A percentile compares a stretch with the other conserved stretches of the same genome.
phyloP scores from a whole-genome alignment of 495 filamentous ascomycete genomes.

The Neurospora discreta region DNA sequence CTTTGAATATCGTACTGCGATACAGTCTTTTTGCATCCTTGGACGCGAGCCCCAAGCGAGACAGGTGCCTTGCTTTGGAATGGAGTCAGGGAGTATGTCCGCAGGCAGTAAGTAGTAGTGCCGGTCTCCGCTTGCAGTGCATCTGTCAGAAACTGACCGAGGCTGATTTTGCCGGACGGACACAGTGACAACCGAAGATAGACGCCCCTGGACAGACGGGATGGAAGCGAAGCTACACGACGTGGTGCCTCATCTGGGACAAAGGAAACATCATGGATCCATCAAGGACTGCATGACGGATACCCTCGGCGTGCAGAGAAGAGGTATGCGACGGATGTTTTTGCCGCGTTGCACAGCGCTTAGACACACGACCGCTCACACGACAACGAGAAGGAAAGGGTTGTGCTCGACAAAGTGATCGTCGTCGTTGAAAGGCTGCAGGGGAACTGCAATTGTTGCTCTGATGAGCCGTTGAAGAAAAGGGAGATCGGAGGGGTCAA shows the following conservation, averaged over 20 bases:
- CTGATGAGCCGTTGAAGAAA: not conserved
- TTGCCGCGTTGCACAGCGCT: not conserved
- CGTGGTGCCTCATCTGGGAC: conserved; percentile 23
- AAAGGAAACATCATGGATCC: conserved; percentile 14
- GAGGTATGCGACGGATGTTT: not conserved
- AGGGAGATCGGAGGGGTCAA: not conserved
- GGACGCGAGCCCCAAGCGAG: not conserved
- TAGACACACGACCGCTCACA: not conserved
- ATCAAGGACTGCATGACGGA: not conserved
- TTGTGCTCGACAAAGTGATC: not conserved
- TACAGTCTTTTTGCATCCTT: not conserved
- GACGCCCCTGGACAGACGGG: not conserved
- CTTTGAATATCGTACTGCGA: not conserved
- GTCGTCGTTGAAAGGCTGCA: not conserved
- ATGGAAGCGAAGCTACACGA: conserved; percentile 21
- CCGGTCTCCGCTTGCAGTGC: not conserved
- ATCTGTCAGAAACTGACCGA: not conserved
- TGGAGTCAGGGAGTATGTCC: not conserved
- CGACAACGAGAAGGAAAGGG: not conserved
- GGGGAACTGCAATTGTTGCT: not conserved
- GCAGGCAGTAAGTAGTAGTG: not conserved
- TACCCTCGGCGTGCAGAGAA: not conserved
- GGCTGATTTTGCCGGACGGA: not conserved
- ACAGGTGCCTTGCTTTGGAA: not conserved
- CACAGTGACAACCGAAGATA: not conserved